Conservation (phyloP, 1,284 basidiomycete species). For the Agroathelia rolfsii region DNA sequence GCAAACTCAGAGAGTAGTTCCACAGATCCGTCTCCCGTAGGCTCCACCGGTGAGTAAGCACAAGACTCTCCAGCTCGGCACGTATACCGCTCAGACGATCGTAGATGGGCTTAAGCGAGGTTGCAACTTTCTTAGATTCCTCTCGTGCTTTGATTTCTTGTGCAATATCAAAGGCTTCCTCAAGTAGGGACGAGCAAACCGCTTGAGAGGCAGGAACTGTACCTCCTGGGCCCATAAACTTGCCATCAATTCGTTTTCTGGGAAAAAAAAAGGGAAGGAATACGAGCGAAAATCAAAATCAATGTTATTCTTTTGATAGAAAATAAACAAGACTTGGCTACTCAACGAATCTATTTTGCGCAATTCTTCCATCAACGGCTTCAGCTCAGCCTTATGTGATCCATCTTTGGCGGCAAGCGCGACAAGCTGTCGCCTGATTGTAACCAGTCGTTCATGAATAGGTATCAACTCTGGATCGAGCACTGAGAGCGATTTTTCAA, state of each 20-base stretch:
- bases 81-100: constrained; percentile 86
- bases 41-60: constrained; percentile 95
- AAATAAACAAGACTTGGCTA: constrained; percentile 26
- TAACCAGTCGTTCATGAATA: constrained; percentile 83
- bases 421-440: constrained; percentile 82
- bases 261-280: too few species aligned
- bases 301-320: too few species aligned
- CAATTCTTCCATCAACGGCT: constrained; percentile 86
- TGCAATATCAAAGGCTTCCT: constrained; percentile 94
- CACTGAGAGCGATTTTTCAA: constrained; percentile 79
- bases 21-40: constrained; percentile 92
- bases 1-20: constrained; percentile 89
- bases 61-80: constrained; percentile 79
- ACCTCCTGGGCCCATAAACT: constrained; percentile 90
- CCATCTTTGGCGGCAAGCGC: constrained; percentile 83
- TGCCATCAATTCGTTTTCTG: constrained; percentile 90
- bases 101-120: constrained; percentile 88
- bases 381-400: constrained; percentile 79
- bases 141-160: constrained; percentile 96
- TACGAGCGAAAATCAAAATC: too few species aligned
- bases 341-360: constrained; percentile 92
- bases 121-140: constrained; percentile 83
- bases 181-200: constrained; percentile 80
- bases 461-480: constrained; percentile 84
- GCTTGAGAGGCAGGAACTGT: constrained; percentile 88